Evolutionary conservation across 306 rosid species (phyloP), one percentile per base, ranked within the genome.

Genomic region (Cucumis cinereus): DNA sequence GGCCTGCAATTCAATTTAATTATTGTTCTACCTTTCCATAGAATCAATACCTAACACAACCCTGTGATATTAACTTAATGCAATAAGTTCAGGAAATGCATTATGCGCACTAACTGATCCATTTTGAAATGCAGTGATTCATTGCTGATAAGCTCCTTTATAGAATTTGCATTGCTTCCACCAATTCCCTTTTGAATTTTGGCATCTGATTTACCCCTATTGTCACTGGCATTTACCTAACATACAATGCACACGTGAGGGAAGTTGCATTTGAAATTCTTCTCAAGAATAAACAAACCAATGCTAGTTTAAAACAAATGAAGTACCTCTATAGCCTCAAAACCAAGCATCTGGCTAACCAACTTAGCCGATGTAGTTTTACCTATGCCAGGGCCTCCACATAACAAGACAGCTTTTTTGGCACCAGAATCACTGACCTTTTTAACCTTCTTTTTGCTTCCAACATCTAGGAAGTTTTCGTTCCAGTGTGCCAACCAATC

Each of bases 351-450:
- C 87, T 89, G 86, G 83, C 97, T 81, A 72, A 94, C 93, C 88
- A 94, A 78, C 89, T 89, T 92, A 74, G 99, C 99, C 47, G 99
- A 89, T 2, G 97, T 94, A 14, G 99, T 94, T 89, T 94, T 94
- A 79, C 99, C 99, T 71, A 94, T 92, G 66, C 99, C 99, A 76
- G 99, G 97, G 53, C 92, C 88, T 85, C 99, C 99, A 80, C 99
- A 86, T 79, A 92, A 82, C 57, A 94, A 85, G 40, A 92, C 90
- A 66, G 97, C 97, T 71, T 90, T 94, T 79, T 89, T 92, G 45
- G 85, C 85, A 76, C 75, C 79, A 40, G 93, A 77, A 77, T 89
- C 96, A 77, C 73, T 91, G 82, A 69, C 81, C 79, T 84, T 92
- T 76, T 86, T 91, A 6, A 93, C 96, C 68, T 78, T 82, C 78